These are phyloP conservation scores for Musa balbisiana DNA, from an alignment of 202 grass and related monocot genomes.

Conservation along the genomic window DNA sequence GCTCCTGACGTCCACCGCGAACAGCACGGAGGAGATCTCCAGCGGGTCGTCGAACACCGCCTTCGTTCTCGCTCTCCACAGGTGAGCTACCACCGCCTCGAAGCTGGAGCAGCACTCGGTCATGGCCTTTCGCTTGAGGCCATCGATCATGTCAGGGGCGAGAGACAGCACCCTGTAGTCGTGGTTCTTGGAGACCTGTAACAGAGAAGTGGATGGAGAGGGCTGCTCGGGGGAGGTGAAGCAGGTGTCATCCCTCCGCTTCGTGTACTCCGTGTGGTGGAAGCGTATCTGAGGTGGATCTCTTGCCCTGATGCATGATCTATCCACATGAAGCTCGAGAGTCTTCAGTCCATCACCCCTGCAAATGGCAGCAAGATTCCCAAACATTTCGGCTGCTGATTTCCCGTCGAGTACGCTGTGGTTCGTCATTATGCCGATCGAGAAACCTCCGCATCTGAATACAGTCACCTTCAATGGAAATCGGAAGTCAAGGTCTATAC, in stretches of 20 bases:
- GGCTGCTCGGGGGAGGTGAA: slow-evolving; percentile 30
- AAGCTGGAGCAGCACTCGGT: slow-evolving; percentile 39
- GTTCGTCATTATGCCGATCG: slow-evolving; percentile 35
- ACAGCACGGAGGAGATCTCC: slow-evolving; percentile 30
- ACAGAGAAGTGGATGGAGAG: slow-evolving; percentile 5
- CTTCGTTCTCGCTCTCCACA: slow-evolving; percentile 40
- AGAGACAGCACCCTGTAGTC: slow-evolving; percentile 24
- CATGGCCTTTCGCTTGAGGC: slow-evolving; percentile 28
- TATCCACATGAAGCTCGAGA: slow-evolving; percentile 27
- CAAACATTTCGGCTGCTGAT: slow-evolving; percentile 38
- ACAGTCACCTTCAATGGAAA: slow-evolving; percentile 31
- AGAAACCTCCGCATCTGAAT: slow-evolving; percentile 43
- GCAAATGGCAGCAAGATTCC: slow-evolving; percentile 33
- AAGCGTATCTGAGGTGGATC: slow-evolving; percentile 31
- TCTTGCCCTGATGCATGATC: slow-evolving; percentile 41
- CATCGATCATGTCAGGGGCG: slow-evolving; percentile 29
- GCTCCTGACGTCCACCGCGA: slow-evolving; percentile 36
- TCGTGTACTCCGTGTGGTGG: slow-evolving; percentile 34
- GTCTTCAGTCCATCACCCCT: slow-evolving; percentile 18
- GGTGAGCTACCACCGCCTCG: slow-evolving; percentile 35
- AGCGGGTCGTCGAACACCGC: slow-evolving; percentile 29
- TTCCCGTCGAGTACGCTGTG: slow-evolving; percentile 37
- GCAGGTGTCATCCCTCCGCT: background rate
- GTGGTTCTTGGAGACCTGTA: slow-evolving; percentile 2
- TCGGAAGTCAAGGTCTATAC: too few relatives aligned